Percentiles rank a stretch among this genome's conserved stretches.
phyloP scores from a whole-genome alignment of 768 basidiomycete genomes.

The Coprinellus aureogranulatus region DNA sequence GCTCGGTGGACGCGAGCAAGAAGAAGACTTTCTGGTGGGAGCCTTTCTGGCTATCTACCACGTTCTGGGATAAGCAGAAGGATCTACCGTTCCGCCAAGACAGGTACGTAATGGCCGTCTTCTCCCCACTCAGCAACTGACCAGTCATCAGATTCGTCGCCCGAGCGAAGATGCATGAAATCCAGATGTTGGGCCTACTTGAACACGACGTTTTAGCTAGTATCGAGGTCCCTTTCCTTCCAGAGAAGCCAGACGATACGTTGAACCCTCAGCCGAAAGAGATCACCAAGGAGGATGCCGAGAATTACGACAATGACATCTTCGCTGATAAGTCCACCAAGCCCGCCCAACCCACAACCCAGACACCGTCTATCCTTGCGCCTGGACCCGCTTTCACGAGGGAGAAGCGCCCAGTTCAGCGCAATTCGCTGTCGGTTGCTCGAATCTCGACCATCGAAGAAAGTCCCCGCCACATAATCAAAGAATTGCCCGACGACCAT shows the following conservation, averaged over 20 bases:
- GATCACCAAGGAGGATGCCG: slow-evolving; percentile 55
- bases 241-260: slow-evolving; percentile 37
- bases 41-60: slow-evolving; percentile 80
- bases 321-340: slow-evolving; percentile 46
- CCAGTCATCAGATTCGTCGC: slow-evolving; percentile 69
- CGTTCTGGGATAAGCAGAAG: slow-evolving; percentile 86
- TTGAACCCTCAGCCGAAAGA: slow-evolving; percentile 31
- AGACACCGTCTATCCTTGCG: slow-evolving; percentile 27
- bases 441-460: slow-evolving; percentile 70
- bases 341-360: slow-evolving; percentile 26
- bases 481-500: slow-evolving; percentile 50
- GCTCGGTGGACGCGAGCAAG: slow-evolving; percentile 36
- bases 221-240: slow-evolving; percentile 81
- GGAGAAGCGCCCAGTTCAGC: slow-evolving; percentile 47
- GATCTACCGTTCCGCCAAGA: slow-evolving; percentile 79
- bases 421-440: slow-evolving; percentile 45
- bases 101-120: slow-evolving; percentile 44
- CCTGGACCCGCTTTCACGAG: slow-evolving; percentile 42
- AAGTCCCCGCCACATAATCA: slow-evolving; percentile 51
- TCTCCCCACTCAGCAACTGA: too few species aligned
- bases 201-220: slow-evolving; percentile 89
- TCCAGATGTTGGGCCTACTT: slow-evolving; percentile 89
- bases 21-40: slow-evolving; percentile 83
- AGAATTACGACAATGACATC: slow-evolving; percentile 70
- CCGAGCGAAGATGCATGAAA: slow-evolving; percentile 95